Base-by-base conservation (phyloP, 139 green algal genomes). In the Chlamydomonas asymmetrica region DNA sequence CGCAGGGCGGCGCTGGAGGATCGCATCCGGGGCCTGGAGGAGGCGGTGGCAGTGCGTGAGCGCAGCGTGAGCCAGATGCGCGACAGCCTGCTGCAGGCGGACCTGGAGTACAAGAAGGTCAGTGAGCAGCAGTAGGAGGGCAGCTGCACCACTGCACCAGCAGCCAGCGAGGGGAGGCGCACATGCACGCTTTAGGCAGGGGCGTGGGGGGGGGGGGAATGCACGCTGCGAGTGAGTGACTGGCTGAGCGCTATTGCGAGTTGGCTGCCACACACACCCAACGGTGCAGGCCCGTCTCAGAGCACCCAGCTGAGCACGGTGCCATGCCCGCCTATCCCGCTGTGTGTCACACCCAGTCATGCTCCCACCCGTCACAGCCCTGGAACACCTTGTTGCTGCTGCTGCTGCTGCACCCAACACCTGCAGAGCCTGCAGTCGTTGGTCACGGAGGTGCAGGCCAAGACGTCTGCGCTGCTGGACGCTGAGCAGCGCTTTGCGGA, bases 401-500 rank as follows among this genome's bases (percentile, higher is more conserved):
- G n/a, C n/a, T n/a, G n/a, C n/a, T 35, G 9, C 6, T 8, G 37
- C 40, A 27, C 29, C 9, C 35, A 22, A 4, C 5, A 29, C 37
- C 50, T 18, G 39, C 66, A 76, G 80, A 80, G 43, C 70, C 52
- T 84, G 49, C 73, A 84, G 38, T 67, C 84, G 5, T 29, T 81
- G 34, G 73, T 82, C 4, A 39, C 43, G 1, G 70, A 85, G 50
- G 73, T 90, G 45, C 78, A 84, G n/a, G 76, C 70, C 35, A 88
- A 87, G 71, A 62, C 63, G 25, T 40, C 60, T 22, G 80, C 81
- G 32, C 68, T 90, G 57, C 73, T 72, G 20, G 74, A 89, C 48
- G 83, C 85, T 0, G 82, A 92, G 59, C 43, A 54, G 56, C 78
- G 85, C 5, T 90, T 92, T 56, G 66, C 71, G n/a, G 75, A 89